A percentile compares a stretch with the other conserved stretches of the same genome.
Evolutionary conservation across 1,139 yeast species (phyloP).

Genomic region (Diutina pseudorugosa): DNA sequence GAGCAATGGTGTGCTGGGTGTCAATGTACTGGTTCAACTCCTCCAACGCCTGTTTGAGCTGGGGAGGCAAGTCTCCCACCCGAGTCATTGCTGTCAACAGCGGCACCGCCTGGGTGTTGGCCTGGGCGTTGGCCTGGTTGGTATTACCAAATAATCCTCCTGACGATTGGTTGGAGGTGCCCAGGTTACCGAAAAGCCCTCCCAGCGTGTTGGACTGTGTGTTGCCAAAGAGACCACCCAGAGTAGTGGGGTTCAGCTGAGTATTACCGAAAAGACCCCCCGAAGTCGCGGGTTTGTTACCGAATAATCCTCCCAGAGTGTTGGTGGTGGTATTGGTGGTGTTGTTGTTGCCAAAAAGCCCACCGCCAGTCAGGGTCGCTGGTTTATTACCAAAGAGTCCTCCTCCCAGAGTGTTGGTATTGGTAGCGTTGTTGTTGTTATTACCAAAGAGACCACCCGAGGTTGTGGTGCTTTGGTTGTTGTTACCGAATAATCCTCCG

Average conservation of each 20-base stretch:
- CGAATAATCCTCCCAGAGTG: conserved; percentile 15
- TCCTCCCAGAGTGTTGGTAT: conserved; percentile 10
- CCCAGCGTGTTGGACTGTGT: conserved; percentile 9
- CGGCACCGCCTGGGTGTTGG: conserved; percentile 1
- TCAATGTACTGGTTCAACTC: conserved; percentile 75
- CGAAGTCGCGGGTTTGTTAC: conserved; percentile 6
- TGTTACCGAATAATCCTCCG: not conserved
- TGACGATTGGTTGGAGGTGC: not conserved
- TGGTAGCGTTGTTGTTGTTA: conserved; percentile 9
- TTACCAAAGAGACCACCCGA: conserved; percentile 16
- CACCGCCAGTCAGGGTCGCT: not conserved
- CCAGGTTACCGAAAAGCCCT: conserved; percentile 11
- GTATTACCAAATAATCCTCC: not conserved
- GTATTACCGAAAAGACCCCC: conserved; percentile 18
- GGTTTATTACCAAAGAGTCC: conserved; percentile 7
- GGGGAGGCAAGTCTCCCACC: conserved; percentile 31
- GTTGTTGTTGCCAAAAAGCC: not conserved
- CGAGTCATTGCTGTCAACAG: conserved; percentile 1
- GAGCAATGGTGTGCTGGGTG: conserved; percentile 73
- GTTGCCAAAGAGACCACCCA: conserved; percentile 7
- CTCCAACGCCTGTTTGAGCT: conserved; percentile 64
- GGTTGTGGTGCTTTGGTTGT: not conserved
- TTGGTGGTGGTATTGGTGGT: not conserved
- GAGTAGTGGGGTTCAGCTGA: conserved; percentile 5
- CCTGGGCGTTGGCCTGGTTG: not conserved